Evolutionary conservation across 225 moss, liverwort and hornwort genomes (phyloP).

Genomic region (Anthoceros angustus): DNA sequence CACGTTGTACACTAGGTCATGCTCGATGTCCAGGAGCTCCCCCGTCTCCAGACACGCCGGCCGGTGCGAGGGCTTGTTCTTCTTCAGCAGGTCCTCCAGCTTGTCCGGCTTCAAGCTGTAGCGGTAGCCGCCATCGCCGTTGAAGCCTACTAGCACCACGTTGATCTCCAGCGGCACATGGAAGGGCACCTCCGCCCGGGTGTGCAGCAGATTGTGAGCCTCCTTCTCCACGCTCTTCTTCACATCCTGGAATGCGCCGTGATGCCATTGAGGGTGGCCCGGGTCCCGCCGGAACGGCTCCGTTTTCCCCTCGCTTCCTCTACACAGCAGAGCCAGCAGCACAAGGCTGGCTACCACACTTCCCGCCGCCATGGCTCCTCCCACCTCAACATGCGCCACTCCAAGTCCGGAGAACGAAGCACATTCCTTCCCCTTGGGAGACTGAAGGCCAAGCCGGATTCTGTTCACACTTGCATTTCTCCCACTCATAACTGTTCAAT

Average conservation of each 20-base stretch:
- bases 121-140: slow-evolving; percentile 74
- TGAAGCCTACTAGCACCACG: slow-evolving; percentile 58
- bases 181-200: slow-evolving; percentile 67
- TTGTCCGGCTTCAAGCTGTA: slow-evolving; percentile 42
- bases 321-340: slow-evolving; percentile 6
- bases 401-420: no score
- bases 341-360: slow-evolving; percentile 14
- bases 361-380: background rate
- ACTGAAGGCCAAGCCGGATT: no score
- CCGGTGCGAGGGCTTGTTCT: slow-evolving; percentile 43
- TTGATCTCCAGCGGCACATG: slow-evolving; percentile 60
- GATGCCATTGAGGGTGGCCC: slow-evolving; percentile 80
- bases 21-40: slow-evolving; percentile 62
- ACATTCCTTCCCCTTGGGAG: no score
- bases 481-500: no score
- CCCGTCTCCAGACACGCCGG: slow-evolving; percentile 85
- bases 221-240: slow-evolving; percentile 38
- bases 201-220: slow-evolving; percentile 61
- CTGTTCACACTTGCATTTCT: no score
- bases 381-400: no score
- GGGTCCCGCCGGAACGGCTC: slow-evolving; percentile 79
- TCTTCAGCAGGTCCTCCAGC: slow-evolving; percentile 50
- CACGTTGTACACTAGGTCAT: slow-evolving; percentile 67
- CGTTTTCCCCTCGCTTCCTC: slow-evolving; percentile 15
- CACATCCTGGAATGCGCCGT: slow-evolving; percentile 66